These are phyloP conservation scores for Alternaria rosae DNA, from an alignment of 2,329 filamentous ascomycete genomes.

Conservation along the genomic window DNA sequence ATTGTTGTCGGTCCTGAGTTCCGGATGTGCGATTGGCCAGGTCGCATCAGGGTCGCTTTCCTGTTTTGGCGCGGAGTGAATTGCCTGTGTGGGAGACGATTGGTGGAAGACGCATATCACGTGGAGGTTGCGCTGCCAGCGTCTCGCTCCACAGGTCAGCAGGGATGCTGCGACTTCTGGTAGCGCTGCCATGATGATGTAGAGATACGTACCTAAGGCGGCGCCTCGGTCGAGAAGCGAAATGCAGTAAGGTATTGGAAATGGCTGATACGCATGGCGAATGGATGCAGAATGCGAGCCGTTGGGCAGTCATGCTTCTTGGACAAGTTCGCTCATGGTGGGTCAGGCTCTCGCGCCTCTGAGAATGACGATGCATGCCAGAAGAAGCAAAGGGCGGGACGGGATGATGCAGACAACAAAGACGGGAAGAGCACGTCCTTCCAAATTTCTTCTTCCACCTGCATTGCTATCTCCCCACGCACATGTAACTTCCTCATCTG, in stretches of 20 bases:
- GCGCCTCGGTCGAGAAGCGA: constrained; percentile 16
- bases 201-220: constrained; percentile 9
- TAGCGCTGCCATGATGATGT: constrained; percentile 15
- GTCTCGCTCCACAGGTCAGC: constrained; percentile 22
- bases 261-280: constrained; percentile 13
- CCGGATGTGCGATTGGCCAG: constrained; percentile 15
- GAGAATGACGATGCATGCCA: constrained; percentile 15
- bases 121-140: constrained; percentile 22
- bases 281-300: not conserved
- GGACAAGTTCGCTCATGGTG: constrained; percentile 3
- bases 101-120: constrained; percentile 25
- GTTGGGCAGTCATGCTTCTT: constrained; percentile 18
- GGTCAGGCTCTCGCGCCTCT: constrained; percentile 6
- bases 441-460: constrained; percentile 8
- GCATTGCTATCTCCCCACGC: constrained; percentile 18
- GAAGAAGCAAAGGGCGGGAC: constrained; percentile 17
- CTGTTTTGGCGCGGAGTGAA: constrained; percentile 29
- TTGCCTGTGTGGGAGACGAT: constrained; percentile 11
- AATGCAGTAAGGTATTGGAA: constrained; percentile 18
- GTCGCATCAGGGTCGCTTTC: constrained; percentile 8
- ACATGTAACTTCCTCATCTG: constrained; percentile 11
- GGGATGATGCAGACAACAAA: constrained; percentile 9
- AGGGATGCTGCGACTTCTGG: constrained; percentile 13
- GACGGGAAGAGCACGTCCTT: constrained; percentile 18
- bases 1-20: constrained; percentile 7